Conservation (phyloP, 148 eudicot genomes). For the Rhododendron kiyosumense region DNA sequence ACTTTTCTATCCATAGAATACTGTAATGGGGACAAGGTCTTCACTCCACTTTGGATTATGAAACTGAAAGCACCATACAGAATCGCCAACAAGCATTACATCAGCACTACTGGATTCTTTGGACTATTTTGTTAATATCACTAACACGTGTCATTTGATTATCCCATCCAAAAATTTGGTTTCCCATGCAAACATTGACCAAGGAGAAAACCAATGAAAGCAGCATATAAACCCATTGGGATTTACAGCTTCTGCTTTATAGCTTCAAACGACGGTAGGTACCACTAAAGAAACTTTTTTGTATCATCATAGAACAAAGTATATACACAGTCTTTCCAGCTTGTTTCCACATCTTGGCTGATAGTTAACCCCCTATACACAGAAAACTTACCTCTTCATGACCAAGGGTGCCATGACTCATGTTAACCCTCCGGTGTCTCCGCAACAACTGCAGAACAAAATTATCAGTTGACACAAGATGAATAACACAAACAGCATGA, state of each 20-base stretch:
- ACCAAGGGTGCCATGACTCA: constrained; percentile 53
- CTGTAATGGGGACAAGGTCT: neutral
- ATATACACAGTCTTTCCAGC: neutral
- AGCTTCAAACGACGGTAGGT: neutral
- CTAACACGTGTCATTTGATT: neutral
- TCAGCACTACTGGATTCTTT: neutral
- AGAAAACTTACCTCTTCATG: constrained; percentile 53
- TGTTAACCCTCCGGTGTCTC: constrained; percentile 73
- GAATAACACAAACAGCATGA: neutral
- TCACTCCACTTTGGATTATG: neutral
- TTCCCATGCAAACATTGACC: neutral
- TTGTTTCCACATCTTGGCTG: neutral
- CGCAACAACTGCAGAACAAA: constrained; percentile 58
- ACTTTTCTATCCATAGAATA: neutral
- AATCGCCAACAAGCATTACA: neutral
- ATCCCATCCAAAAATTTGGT: neutral
- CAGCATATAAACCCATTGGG: neutral
- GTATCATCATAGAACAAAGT: neutral
- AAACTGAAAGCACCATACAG: neutral
- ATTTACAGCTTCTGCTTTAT: neutral
- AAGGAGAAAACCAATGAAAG: neutral
- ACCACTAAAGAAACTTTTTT: neutral
- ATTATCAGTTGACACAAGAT: constrained; percentile 7
- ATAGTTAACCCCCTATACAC: neutral
- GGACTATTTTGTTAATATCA: neutral